phyloP scores from a whole-genome alignment of 1,139 yeast species.

The Protomyces arabidopsidicola region DNA sequence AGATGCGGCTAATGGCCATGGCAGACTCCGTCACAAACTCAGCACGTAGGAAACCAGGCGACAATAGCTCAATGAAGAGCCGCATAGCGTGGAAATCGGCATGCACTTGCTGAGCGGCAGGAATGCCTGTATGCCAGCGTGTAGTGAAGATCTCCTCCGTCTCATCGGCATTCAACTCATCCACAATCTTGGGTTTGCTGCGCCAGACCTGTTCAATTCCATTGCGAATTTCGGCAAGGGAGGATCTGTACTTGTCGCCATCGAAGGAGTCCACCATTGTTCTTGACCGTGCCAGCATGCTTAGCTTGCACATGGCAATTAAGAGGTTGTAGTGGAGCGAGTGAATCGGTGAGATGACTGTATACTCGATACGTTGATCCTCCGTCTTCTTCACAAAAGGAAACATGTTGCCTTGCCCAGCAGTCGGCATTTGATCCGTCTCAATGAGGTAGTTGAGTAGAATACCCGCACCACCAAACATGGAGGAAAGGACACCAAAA shows the following conservation, averaged over 20 bases:
- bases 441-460: constrained; percentile 21
- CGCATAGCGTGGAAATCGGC: constrained; percentile 3
- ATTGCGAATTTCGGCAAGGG: not conserved
- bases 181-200: constrained; percentile 17
- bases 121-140: constrained; percentile 16
- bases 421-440: constrained; percentile 22
- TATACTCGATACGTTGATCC: constrained; percentile 22
- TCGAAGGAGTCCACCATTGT: not conserved
- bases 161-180: constrained; percentile 7
- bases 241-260: not conserved
- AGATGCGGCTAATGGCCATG: constrained; percentile 5
- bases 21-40: constrained; percentile 3
- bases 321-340: not conserved
- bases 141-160: constrained; percentile 17
- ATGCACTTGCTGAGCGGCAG: constrained; percentile 14
- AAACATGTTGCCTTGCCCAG: constrained; percentile 27
- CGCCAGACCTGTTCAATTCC: constrained; percentile 12
- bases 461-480: constrained; percentile 18
- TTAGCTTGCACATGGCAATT: constrained; percentile 4
- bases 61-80: constrained; percentile 8
- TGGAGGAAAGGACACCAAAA: constrained; percentile 11
- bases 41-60: not conserved
- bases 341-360: constrained; percentile 20
- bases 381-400: constrained; percentile 25
- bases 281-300: constrained; percentile 6